phyloP scores from a whole-genome alignment of 176 grass and related monocot genomes.

The Oryza punctata region DNA sequence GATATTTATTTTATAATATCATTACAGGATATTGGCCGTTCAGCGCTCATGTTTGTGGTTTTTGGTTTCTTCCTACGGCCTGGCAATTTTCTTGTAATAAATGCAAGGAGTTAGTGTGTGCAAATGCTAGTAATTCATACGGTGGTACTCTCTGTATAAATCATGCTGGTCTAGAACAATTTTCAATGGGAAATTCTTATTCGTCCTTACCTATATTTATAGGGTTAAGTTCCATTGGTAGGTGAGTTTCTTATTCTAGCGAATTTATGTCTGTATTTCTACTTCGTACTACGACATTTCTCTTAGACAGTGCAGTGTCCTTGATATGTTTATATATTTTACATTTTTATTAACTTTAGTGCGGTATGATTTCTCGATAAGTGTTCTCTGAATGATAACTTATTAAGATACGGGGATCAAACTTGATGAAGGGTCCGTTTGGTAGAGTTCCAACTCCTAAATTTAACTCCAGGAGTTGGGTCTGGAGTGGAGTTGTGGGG shows the following conservation, averaged over 20 bases:
- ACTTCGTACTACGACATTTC: not conserved
- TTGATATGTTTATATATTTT: not conserved
- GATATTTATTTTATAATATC: conserved; percentile 11
- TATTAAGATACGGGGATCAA: not conserved
- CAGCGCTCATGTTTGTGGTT: conserved; percentile 73
- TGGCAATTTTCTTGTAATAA: conserved; percentile 92
- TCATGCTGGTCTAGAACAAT: conserved; percentile 69
- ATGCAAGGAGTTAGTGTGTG: conserved; percentile 56
- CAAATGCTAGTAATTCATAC: conserved; percentile 42
- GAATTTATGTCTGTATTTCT: not conserved
- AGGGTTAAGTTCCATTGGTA: conserved; percentile 93
- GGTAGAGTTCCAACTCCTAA: too few relatives aligned
- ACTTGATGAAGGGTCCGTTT: too few relatives aligned
- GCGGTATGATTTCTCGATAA: not conserved
- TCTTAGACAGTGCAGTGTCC: not conserved
- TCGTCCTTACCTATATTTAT: conserved; percentile 73
- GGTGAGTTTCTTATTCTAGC: conserved; percentile 50
- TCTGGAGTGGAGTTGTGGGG: too few relatives aligned
- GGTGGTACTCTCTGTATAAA: conserved; percentile 48
- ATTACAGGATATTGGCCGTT: conserved; percentile 84
- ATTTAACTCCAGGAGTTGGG: too few relatives aligned
- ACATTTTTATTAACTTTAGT: not conserved
- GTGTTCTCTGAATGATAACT: not conserved
- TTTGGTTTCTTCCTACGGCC: conserved; percentile 85
- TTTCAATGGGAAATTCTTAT: conserved; percentile 43